phyloP scores from a whole-genome alignment of 495 filamentous ascomycete species.

The Aspergillus affinis region DNA sequence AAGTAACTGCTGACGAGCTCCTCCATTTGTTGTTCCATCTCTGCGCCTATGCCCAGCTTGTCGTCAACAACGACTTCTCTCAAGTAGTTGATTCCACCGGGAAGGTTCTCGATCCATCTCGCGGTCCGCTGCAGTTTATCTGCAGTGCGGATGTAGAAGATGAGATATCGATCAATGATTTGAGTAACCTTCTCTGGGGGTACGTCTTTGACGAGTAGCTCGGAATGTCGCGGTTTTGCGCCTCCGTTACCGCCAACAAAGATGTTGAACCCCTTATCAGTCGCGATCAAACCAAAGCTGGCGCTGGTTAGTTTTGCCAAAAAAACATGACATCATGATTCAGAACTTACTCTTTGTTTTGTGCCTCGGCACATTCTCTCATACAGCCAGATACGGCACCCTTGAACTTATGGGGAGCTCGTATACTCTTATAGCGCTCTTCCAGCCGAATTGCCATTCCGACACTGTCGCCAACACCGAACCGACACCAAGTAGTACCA shows the following conservation, averaged over 20 bases:
- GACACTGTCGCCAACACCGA: constrained; percentile 93
- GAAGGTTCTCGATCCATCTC: constrained; percentile 85
- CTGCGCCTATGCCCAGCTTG: constrained; percentile 81
- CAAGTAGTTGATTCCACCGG: constrained; percentile 84
- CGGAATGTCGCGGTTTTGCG: constrained; percentile 79
- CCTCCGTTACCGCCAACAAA: constrained; percentile 94
- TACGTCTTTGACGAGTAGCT: constrained; percentile 90
- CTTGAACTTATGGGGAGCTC: constrained; percentile 91
- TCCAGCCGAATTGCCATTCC: constrained; percentile 92
- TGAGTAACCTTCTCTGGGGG: constrained; percentile 81
- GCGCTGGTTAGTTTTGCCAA: constrained; percentile 16
- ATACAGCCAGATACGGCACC: constrained; percentile 91
- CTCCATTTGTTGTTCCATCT: constrained; percentile 89
- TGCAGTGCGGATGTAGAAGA: constrained; percentile 96
- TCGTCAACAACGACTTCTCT: constrained; percentile 83
- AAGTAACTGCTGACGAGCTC: constrained; percentile 85
- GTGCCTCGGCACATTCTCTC: constrained; percentile 91
- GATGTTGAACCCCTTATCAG: constrained; percentile 94
- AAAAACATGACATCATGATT: neutral
- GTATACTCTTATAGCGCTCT: constrained; percentile 92
- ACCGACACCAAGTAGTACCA: constrained; percentile 93
- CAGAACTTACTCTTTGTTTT: constrained; percentile 79
- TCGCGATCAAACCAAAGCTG: constrained; percentile 90
- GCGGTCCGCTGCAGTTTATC: constrained; percentile 95
- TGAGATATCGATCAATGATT: constrained; percentile 87